Evolutionary conservation across 2,329 filamentous ascomycete species (phyloP).

Genomic region (Penicillium sp.): DNA sequence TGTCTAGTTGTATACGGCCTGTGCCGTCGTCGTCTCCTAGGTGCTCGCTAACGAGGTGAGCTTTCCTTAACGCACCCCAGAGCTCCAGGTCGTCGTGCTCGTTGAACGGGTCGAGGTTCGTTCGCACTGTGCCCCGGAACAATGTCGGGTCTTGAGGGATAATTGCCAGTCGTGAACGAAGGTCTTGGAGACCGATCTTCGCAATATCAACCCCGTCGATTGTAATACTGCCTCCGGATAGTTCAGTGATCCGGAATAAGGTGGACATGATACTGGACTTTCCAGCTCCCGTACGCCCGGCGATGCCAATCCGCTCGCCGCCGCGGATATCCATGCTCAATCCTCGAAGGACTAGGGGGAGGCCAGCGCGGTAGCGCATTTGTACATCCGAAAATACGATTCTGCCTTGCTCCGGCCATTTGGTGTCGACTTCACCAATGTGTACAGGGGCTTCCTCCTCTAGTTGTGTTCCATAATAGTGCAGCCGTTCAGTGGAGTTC

Average conservation of each 20-base stretch:
- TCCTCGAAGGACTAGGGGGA: conserved; percentile 69
- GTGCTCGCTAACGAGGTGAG: conserved; percentile 45
- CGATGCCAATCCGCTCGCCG: conserved; percentile 47
- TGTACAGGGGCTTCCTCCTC: conserved; percentile 87
- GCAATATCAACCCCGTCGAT: conserved; percentile 44
- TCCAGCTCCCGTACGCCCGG: conserved; percentile 44
- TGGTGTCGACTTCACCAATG: conserved; percentile 63
- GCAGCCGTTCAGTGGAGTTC: conserved; percentile 89
- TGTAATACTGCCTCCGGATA: conserved; percentile 37
- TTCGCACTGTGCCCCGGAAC: conserved; percentile 42
- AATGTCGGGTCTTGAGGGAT: conserved; percentile 46
- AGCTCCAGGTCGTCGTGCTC: conserved; percentile 45
- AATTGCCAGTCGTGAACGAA: conserved; percentile 42
- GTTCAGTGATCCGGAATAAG: conserved; percentile 41
- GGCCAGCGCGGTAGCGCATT: conserved; percentile 70
- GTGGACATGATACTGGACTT: conserved; percentile 47
- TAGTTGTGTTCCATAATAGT: conserved; percentile 81
- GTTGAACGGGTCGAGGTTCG: conserved; percentile 44
- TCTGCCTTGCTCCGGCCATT: conserved; percentile 84
- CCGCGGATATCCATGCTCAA: conserved; percentile 49
- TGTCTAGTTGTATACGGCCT: conserved; percentile 75
- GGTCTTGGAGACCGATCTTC: conserved; percentile 37
- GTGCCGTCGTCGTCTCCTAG: conserved; percentile 7
- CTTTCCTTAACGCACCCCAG: conserved; percentile 45
- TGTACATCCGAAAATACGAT: conserved; percentile 71